Percentiles rank a stretch among this genome's conserved stretches.
phyloP scores from a whole-genome alignment of 148 eudicot species.

The Rhododendron kiyosumense region DNA sequence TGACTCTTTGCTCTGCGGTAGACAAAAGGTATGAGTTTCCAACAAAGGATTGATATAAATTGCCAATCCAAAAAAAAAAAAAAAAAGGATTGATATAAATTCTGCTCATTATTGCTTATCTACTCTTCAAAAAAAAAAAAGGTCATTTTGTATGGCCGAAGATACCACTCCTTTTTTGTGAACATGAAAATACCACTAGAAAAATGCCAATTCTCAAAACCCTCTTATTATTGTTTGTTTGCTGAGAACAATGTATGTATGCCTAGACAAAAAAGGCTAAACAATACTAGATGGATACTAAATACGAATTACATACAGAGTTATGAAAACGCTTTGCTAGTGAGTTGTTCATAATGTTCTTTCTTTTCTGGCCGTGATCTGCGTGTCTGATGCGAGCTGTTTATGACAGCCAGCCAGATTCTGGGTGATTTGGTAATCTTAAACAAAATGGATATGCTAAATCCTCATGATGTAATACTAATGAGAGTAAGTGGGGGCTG shows the following conservation, averaged over 20 bases:
- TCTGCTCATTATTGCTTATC: background rate
- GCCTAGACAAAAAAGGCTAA: background rate
- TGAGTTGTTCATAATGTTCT: background rate
- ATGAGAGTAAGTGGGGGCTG: background rate
- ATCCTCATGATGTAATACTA: background rate
- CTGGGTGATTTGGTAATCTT: background rate
- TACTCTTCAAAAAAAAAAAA: background rate
- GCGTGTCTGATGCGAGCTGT: background rate
- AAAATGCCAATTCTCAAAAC: background rate
- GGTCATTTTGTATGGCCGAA: background rate
- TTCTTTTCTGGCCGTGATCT: background rate
- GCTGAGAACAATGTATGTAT: background rate
- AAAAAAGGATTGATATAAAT: background rate
- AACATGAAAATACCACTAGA: background rate
- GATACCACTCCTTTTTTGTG: background rate
- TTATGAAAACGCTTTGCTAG: background rate
- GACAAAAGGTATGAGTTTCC: background rate
- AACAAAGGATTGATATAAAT: background rate
- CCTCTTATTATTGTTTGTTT: background rate
- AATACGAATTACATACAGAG: background rate
- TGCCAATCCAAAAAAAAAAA: background rate
- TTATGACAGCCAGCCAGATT: background rate
- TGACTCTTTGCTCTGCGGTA: constrained; percentile 83
- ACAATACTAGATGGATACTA: background rate
- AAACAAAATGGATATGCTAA: background rate